Evolutionary conservation across 2,329 filamentous ascomycete species (phyloP), one percentile per base, ranked within the genome.

Genomic region (Pyrenophora graminea): DNA sequence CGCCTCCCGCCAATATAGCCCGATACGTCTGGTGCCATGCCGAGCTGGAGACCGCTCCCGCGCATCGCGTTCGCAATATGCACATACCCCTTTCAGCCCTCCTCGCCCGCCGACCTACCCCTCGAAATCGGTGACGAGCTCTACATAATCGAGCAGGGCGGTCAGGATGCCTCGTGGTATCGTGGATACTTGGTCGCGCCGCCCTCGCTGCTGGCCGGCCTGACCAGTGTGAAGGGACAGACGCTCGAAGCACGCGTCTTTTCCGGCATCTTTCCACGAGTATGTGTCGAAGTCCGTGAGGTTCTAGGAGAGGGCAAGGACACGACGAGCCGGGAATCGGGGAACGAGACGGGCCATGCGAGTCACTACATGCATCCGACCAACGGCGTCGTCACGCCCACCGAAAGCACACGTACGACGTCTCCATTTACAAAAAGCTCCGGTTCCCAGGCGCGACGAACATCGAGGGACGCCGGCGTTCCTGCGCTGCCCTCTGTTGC

Each of bases 1-100:
- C 66, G 51, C 56, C 58, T 49, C 42, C 42, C 39, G 54, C 59
- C 57, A 56, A 58, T 56, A 69, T 69, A 70, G 64, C 63, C 53
- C 66, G 49, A 50, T 54, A 59, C 61, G 55, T 58, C 58, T 56
- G 62, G 62, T 56, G 70, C 67, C 64, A 74, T 74, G 72, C 65
- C 72, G 62, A 63, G 92, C 83, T 99, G 94, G 94, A 87, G 90
- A 83, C 93, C 94, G 69, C 84, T 99, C 75, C 90, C 92, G 76
- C 90, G 91, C 69, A 97, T 99, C 80, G 94, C 92, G 71, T 99
- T 97, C 80, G 95, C 93, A 66, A 90, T 99, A 75, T 94, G 93
- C 80, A 92, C 88, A 62, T 96, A 92, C 74, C 94, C 94, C 32
- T 99, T 99, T 77, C 83, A 89, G 65, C 90, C 94, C 54, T 87